phyloP scores from a whole-genome alignment of 345 rosid genomes.

The Salix dunnii region DNA sequence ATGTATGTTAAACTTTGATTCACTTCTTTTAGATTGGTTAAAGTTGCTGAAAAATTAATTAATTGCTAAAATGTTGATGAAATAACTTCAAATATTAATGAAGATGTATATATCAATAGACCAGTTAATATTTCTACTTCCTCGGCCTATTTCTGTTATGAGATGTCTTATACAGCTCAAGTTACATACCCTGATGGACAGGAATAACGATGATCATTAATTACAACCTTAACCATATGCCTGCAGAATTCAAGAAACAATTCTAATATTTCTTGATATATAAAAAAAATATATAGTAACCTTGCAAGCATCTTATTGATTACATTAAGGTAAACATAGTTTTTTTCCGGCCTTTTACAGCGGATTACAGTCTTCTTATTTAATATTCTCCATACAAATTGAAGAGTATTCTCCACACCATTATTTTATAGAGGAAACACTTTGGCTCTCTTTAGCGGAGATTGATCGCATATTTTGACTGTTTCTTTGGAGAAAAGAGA shows the following conservation, averaged over 20 bases:
- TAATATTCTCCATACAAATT: too few species aligned
- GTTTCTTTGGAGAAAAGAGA: constrained; percentile 42
- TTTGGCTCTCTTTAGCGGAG: constrained; percentile 28
- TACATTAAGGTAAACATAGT: neutral
- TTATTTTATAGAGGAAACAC: constrained; percentile 20
- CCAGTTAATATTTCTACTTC: too few species aligned
- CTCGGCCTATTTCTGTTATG: too few species aligned
- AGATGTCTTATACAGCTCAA: too few species aligned
- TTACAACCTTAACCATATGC: neutral
- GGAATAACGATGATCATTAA: neutral
- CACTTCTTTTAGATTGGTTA: too few species aligned
- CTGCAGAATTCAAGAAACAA: neutral
- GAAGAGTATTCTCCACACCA: neutral
- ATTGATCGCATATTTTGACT: constrained; percentile 45
- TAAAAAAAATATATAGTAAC: neutral
- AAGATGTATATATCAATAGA: too few species aligned
- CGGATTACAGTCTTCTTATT: neutral
- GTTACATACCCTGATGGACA: neutral
- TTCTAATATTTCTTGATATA: neutral
- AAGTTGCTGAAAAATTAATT: too few species aligned
- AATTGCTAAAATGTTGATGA: too few species aligned
- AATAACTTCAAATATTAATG: too few species aligned
- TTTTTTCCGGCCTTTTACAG: neutral
- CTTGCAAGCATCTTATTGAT: neutral
- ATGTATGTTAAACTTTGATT: too few species aligned